Base-by-base conservation (phyloP, 2,329 filamentous ascomycete species). In the Verticillium klebahnii region DNA sequence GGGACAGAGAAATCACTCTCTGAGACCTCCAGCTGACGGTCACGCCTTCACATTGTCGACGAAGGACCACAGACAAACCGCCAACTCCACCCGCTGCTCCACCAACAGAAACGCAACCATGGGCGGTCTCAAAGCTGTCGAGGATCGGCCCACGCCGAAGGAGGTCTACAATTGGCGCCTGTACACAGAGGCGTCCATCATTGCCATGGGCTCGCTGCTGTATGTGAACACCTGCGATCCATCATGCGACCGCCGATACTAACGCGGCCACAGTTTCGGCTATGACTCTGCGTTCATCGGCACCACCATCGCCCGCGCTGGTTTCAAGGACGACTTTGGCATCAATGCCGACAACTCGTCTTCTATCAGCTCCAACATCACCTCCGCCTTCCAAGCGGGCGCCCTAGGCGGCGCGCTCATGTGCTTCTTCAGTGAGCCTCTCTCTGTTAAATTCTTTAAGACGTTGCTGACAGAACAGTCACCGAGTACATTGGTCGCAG, bases 251-350 rank as follows among this genome's bases (percentile, higher is more conserved):
- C 62, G 4, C 19, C 9, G 19, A 31, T 14, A 57, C 57, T 68
- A 19, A 56, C 54, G 15, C 25, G 12, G 25, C 14, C 39, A 19
- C 29, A 79, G 78, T 5, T 83, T 83, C 63, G 81, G 82, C 15
- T 83, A 85, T 66, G 82, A 84, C 65, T 79, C 77, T 3, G 80
- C 81, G 15, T 84, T 85, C 69, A 78, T 85, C 25, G 82, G 82
- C 3, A 83, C 80, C 0, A 85, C 82, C 0, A 84, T 85, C 60
- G 75, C 80, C 2, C 80, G 78, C 31, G 65, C 73, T 19, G 78
- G 75, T 62, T 85, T 85, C 72, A 74, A 77, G 65, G 65, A 69
- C 14, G 80, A 81, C 62, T 78, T 75, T 50, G 61, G 63, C 55
- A 75, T 78, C 54, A 64, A 65, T 25, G 66, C 66, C 2, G 62